Percentiles rank a stretch among this genome's conserved stretches.
Conservation (phyloP, 2,329 filamentous ascomycete species). For the Penicillium sp. region DNA sequence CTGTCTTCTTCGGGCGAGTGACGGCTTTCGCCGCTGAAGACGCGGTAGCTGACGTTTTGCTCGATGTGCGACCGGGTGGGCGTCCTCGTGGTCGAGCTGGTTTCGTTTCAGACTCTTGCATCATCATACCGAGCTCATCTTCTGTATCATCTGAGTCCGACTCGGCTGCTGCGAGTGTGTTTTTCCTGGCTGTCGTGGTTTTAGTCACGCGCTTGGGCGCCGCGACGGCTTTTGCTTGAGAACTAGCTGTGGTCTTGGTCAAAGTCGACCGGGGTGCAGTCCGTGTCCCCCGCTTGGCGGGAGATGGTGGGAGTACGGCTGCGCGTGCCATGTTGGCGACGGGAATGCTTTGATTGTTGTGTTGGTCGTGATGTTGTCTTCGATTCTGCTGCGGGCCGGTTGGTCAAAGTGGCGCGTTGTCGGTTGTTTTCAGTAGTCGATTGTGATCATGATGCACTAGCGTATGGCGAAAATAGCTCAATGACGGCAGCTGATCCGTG, state of each 20-base stretch:
- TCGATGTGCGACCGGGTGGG: constrained; percentile 7
- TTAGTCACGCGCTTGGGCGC: constrained; percentile 4
- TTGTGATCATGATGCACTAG: constrained; percentile 14
- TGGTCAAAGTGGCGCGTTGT: neutral
- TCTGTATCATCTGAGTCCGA: constrained; percentile 18
- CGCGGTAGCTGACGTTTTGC: constrained; percentile 7
- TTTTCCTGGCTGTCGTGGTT: constrained; percentile 2
- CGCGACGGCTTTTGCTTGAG: constrained; percentile 5
- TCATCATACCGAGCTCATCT: constrained; percentile 19
- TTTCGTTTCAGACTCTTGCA: constrained; percentile 6
- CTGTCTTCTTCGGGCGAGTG: constrained; percentile 8
- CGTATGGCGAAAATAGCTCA: neutral
- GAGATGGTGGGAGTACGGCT: constrained; percentile 19
- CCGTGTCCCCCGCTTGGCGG: constrained; percentile 15
- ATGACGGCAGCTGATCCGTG: constrained; percentile 6
- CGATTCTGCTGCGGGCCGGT: neutral
- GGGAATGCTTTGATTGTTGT: neutral
- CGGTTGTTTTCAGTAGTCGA: constrained; percentile 2
- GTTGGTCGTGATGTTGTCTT: neutral
- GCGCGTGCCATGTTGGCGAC: constrained; percentile 18
- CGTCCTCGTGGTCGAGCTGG: constrained; percentile 9
- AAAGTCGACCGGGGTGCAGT: constrained; percentile 12
- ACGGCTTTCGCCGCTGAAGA: neutral
- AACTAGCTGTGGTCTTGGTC: constrained; percentile 13
- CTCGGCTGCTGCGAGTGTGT: neutral